Base-by-base conservation (phyloP, 345 rosid genomes). In the Gossypium arboreum region DNA sequence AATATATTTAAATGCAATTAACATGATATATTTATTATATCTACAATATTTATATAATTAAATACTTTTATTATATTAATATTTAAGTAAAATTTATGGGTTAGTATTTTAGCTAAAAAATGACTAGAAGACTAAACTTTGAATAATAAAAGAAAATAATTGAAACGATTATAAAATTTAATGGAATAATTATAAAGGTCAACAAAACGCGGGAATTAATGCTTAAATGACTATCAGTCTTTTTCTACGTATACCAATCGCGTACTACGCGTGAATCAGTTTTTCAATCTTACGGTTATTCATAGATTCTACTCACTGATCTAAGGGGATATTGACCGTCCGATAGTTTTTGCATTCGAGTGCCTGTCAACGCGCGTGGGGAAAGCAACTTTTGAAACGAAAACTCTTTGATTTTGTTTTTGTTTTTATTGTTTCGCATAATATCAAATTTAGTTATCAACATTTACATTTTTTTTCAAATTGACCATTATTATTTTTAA, bases 191-290 rank as follows among this genome's bases (percentile, higher is more conserved):
- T 45, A 11, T 11, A 66, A 66, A 9, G 12, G 22, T 41, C 50
- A 9, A 62, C 73, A 29, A 59, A 45, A 24, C 11, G 75, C 79
- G 80, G 71, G 44, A 65, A 75, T 73, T 58, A 52, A 68, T 73
- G 79, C 80, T 76, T 68, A 75, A 76, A 65, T 77, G 77, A 16
- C 73, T 80, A 68, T 47, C 7, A 1, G 12, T 4, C 51, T 13
- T 43, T 25, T 16, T 43, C 45, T 52, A 10, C 4, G 24, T 67
- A 34, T 11, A 45, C 15, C 66, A 57, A 2, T 57, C 2, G 29
- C 29, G 3, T 10, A 57, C 61, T 2, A 4, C 13, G 2, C 61
- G 61, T 57, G 29, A 57, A 20, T 1, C 6, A 12, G 6, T 57
- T 3, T 11, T 9, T 47, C 51, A 47, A 47, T 47, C 51, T 2